Evolutionary conservation across 345 rosid genomes (phyloP).

Genomic region (Laguncularia racemosa): DNA sequence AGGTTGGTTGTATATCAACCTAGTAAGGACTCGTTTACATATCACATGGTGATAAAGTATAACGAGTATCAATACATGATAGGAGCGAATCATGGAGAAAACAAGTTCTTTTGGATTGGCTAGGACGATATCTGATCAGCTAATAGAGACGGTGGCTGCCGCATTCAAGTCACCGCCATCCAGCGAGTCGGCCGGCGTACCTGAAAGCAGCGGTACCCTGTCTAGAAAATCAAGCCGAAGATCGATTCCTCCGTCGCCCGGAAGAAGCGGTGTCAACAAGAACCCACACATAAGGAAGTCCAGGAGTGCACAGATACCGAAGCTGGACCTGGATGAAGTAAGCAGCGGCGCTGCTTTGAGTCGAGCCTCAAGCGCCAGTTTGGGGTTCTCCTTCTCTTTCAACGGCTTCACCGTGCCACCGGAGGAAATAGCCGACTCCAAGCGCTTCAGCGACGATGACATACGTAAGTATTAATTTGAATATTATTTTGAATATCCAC

Average conservation of each 20-base stretch:
- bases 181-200: constrained; percentile 2
- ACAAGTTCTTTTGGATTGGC: constrained; percentile 40
- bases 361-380: constrained; percentile 92
- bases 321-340: constrained; percentile 64
- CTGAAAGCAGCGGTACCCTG: constrained; percentile 19
- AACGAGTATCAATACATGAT: too few species aligned
- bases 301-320: constrained; percentile 75
- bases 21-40: too few species aligned
- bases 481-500: too few species aligned
- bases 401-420: constrained; percentile 85
- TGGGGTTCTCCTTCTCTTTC: constrained; percentile 88
- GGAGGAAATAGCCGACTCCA: constrained; percentile 70
- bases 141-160: constrained; percentile 58
- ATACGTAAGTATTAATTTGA: constrained; percentile 44
- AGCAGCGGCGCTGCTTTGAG: constrained; percentile 85
- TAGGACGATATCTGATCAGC: constrained; percentile 77
- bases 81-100: constrained; percentile 35
- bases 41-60: too few species aligned
- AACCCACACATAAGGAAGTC: constrained; percentile 80
- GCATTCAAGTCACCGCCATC: constrained; percentile 61
- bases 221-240: constrained; percentile 76
- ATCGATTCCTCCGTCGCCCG: constrained; percentile 52
- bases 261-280: constrained; percentile 35
- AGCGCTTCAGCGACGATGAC: constrained; percentile 85
- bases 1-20: too few species aligned